Base-by-base conservation (phyloP, 106 monocot species). In the Dendrobium catenatum region DNA sequence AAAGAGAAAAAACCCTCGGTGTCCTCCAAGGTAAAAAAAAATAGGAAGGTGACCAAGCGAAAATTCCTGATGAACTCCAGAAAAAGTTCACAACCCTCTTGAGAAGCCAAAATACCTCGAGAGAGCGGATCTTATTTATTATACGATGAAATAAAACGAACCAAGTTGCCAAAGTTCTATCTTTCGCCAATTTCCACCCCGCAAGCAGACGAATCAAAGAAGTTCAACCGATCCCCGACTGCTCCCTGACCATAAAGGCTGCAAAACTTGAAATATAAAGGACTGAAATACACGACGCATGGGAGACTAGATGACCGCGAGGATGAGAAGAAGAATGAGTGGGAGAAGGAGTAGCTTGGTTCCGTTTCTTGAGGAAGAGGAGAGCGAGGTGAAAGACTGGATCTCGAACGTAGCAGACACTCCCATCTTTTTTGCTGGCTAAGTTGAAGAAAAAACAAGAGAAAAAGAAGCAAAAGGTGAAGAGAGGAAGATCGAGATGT, bases 51-150 rank as follows among this genome's bases (percentile, higher is more conserved):
- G 79, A 78, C 78, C 61, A 64, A 64, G 58, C 18, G 24, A 56
- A 79, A 76, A 20, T 48, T 48, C 2, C 48, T 42, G 24, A 49
- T 13, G 10, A 51, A 76, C 76, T 76, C 46, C 42, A 11, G 55
- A 20, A 83, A 55, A 59, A 56, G 15, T 4, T 2, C 6, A 61
- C 1, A 61, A 3, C 83, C 83, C 58, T 77, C 85, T 84, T 29
- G 64, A 67, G 73, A 48, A 59, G 18, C 78, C 37, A 83, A 82
- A 83, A 83, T 78, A 83, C 55, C 83, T 72, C 72, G 22, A 77
- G 67, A 82, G 77, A 77, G 55, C 59, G 49, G 80, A 80, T 77
- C 15, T 68, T 77, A 82, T 80, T 18, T 77, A 77, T 64, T 77
- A 42, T 48, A 6, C 15, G 54, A 49, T 24, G 46, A 76, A 22